A percentile compares a stretch with the other conserved stretches of the same genome.
Conservation (phyloP, 768 basidiomycete genomes). For the Suillus weaverae region DNA sequence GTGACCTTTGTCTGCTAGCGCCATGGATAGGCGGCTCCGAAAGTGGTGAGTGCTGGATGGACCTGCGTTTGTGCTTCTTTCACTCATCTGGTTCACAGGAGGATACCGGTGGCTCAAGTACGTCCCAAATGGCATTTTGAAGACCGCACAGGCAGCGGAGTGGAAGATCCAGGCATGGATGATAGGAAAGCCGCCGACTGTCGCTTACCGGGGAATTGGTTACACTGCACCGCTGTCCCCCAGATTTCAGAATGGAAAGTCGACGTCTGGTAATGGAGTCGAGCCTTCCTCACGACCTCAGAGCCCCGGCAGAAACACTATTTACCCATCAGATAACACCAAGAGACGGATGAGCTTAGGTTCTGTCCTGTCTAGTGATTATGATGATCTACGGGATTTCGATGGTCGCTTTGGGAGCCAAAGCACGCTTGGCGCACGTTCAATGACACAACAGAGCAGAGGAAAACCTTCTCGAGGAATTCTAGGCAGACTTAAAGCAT, state of each 20-base stretch:
- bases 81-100: slow-evolving; percentile 40
- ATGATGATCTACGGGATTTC: slow-evolving; percentile 85
- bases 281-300: slow-evolving; percentile 24
- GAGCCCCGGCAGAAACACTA: slow-evolving; percentile 15
- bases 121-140: slow-evolving; percentile 88
- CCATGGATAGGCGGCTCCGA: slow-evolving; percentile 97
- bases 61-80: slow-evolving; percentile 8
- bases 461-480: slow-evolving; percentile 70
- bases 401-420: slow-evolving; percentile 83
- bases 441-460: slow-evolving; percentile 38
- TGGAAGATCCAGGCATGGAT: slow-evolving; percentile 98
- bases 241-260: slow-evolving; percentile 27
- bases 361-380: slow-evolving; percentile 78
- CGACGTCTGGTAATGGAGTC: slow-evolving; percentile 19
- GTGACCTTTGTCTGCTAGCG: slow-evolving; percentile 85
- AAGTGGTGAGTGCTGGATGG: slow-evolving; percentile 50
- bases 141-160: slow-evolving; percentile 95
- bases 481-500: slow-evolving; percentile 56
- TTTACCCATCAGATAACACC: slow-evolving; percentile 37
- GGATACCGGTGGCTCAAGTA: slow-evolving; percentile 98
- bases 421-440: slow-evolving; percentile 63
- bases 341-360: slow-evolving; percentile 68
- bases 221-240: slow-evolving; percentile 54
- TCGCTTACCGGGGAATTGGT: slow-evolving; percentile 84
- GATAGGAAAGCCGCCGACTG: slow-evolving; percentile 91